A percentile compares a stretch with the other conserved stretches of the same genome.
phyloP scores from a whole-genome alignment of 192 early-diverging fungal genomes.

The Coemansia sp. region DNA sequence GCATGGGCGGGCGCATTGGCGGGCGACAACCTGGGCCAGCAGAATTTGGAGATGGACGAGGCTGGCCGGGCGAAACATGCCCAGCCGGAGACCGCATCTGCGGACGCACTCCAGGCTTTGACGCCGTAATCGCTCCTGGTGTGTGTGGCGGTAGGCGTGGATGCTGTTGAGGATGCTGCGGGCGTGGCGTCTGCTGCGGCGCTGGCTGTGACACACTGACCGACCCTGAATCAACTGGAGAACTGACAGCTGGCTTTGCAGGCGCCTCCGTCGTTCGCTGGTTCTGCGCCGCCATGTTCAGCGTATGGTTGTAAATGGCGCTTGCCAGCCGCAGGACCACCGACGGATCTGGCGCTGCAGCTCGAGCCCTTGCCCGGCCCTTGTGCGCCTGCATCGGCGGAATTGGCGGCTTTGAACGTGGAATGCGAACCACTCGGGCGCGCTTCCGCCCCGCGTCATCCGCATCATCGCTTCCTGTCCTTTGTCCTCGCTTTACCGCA shows the following conservation, averaged over 20 bases:
- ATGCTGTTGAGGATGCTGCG: constrained; percentile 5
- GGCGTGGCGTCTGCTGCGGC: background rate
- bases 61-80: background rate
- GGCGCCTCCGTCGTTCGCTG: constrained; percentile 24
- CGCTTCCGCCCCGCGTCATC: constrained; percentile 35
- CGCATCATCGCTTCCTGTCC: background rate
- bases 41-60: background rate
- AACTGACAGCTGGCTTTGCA: background rate
- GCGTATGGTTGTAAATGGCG: constrained; percentile 53
- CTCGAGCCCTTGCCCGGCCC: constrained; percentile 8
- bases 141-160: constrained; percentile 1
- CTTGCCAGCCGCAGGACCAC: constrained; percentile 46
- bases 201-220: constrained; percentile 5
- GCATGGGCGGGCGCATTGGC: constrained; percentile 3
- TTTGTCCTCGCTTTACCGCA: background rate
- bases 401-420: constrained; percentile 26
- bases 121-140: background rate
- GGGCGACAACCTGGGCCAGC: constrained; percentile 3
- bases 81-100: constrained; percentile 3
- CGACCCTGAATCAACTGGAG: background rate
- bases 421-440: constrained; percentile 35
- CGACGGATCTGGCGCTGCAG: constrained; percentile 27
- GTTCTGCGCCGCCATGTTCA: constrained; percentile 31
- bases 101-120: background rate
- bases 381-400: constrained; percentile 2